These are phyloP conservation scores for Entomortierella parvispora DNA, from an alignment of 192 early-diverging fungal species.

Conservation along the genomic window DNA sequence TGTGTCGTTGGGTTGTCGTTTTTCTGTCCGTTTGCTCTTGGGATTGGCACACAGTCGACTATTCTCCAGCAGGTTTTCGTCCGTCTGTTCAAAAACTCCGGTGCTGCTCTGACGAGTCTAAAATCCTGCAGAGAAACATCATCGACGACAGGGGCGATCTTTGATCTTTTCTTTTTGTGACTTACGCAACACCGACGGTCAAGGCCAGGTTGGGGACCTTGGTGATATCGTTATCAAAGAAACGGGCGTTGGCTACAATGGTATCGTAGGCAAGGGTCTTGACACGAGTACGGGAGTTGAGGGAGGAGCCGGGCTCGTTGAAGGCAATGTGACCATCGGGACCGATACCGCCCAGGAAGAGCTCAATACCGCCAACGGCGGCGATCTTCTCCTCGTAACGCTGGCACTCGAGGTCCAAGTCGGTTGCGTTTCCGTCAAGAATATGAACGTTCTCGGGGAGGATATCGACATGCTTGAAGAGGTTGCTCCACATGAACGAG, in stretches of 20 bases:
- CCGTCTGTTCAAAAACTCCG: not conserved
- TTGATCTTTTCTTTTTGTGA: constrained; percentile 21
- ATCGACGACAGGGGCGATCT: no score
- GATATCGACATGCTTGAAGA: constrained; percentile 91
- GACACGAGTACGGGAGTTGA: constrained; percentile 83
- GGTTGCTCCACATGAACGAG: constrained; percentile 91
- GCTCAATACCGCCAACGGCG: constrained; percentile 84
- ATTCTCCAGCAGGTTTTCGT: no score
- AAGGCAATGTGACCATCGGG: constrained; percentile 94
- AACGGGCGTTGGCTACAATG: constrained; percentile 86
- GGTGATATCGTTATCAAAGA: constrained; percentile 85
- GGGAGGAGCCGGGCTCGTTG: constrained; percentile 89
- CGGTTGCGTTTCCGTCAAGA: constrained; percentile 84
- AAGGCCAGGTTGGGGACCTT: constrained; percentile 89
- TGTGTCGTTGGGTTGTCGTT: not conserved
- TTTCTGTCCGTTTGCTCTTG: no score
- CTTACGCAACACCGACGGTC: constrained; percentile 84
- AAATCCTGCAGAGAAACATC: no score
- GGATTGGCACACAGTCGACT: no score
- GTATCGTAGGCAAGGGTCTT: constrained; percentile 92
- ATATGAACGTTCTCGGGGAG: constrained; percentile 85
- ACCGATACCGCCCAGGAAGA: constrained; percentile 90
- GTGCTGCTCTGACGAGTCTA: no score
- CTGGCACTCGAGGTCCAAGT: constrained; percentile 83
- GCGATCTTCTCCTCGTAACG: constrained; percentile 84